Evolutionary conservation across 208 protist genomes (phyloP).

Genomic region (Angomonas deanei): DNA sequence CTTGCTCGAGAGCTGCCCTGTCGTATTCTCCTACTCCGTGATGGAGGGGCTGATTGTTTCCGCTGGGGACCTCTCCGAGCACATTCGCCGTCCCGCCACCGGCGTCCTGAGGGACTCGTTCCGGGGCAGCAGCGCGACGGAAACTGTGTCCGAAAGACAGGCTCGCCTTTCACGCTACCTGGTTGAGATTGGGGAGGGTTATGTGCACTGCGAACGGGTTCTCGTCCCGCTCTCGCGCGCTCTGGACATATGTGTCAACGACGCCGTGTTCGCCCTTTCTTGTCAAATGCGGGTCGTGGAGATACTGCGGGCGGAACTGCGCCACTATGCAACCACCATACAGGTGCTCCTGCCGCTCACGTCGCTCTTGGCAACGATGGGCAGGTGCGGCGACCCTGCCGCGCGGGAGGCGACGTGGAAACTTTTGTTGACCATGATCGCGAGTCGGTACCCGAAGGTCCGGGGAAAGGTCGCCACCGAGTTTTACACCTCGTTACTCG

Average conservation of each 20-base stretch:
- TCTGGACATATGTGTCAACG: constrained; percentile 49
- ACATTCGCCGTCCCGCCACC: constrained; percentile 60
- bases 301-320: constrained; percentile 62
- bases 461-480: constrained; percentile 72
- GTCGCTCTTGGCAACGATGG: constrained; percentile 52
- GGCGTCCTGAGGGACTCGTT: constrained; percentile 58
- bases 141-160: constrained; percentile 1
- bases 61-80: constrained; percentile 78
- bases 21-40: constrained; percentile 37
- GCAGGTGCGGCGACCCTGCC: constrained; percentile 39
- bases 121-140: neutral
- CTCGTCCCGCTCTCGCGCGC: constrained; percentile 70
- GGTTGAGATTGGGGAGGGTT: constrained; percentile 33
- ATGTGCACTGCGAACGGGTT: constrained; percentile 70
- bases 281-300: constrained; percentile 45
- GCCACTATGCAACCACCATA: constrained; percentile 71
- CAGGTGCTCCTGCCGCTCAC: constrained; percentile 68
- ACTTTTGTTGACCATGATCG: constrained; percentile 81
- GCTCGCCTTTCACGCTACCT: constrained; percentile 46
- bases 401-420: constrained; percentile 55
- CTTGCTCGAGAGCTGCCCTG: constrained; percentile 36
- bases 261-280: constrained; percentile 36
- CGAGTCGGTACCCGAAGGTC: constrained; percentile 90
- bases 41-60: constrained; percentile 81
- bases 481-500: constrained; percentile 84